Conservation (phyloP, 352 stramenopile genomes). For the Globisporangium sylvaticum region DNA sequence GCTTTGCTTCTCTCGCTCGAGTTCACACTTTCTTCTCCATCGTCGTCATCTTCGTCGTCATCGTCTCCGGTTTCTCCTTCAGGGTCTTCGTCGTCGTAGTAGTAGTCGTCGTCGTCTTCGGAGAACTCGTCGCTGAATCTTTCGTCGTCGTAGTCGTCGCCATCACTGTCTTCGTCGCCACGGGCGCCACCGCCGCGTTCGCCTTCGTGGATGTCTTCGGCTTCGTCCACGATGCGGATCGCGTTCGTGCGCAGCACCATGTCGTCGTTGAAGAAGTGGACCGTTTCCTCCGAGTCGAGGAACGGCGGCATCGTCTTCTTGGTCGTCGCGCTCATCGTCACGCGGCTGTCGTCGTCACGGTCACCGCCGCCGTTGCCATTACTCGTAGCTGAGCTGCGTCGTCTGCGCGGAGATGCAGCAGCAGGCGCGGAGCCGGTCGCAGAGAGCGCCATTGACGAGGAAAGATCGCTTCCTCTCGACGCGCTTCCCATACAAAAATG, state of each 20-base stretch:
- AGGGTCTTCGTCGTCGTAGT: conserved; percentile 19
- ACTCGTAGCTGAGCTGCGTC: conserved; percentile 5
- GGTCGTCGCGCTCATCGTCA: background rate
- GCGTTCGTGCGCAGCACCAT: conserved; percentile 64
- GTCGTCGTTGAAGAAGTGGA: conserved; percentile 64
- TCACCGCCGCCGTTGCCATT: conserved; percentile 1
- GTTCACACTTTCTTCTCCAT: conserved; percentile 7
- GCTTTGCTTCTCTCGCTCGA: conserved; percentile 6
- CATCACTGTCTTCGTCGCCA: conserved; percentile 16
- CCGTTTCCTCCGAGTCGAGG: conserved; percentile 56
- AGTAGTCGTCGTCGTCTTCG: conserved; percentile 29
- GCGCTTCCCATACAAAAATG: conserved; percentile 9
- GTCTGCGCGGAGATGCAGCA: background rate
- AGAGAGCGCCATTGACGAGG: background rate
- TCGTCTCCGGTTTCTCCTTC: conserved; percentile 23
- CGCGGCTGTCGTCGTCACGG: conserved; percentile 10
- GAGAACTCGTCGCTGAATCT: conserved; percentile 23
- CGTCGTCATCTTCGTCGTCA: conserved; percentile 14
- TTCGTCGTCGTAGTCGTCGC: conserved; percentile 27
- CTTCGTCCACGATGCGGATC: conserved; percentile 31
- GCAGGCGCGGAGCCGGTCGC: background rate
- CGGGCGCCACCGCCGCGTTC: conserved; percentile 17
- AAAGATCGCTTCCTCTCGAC: conserved; percentile 7
- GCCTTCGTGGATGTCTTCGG: background rate
- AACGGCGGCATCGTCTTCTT: conserved; percentile 18